Evolutionary conservation across 129 eudicot genomes (phyloP), one percentile per base, ranked within the genome.

Genomic region (Gnaphalium uliginosum): DNA sequence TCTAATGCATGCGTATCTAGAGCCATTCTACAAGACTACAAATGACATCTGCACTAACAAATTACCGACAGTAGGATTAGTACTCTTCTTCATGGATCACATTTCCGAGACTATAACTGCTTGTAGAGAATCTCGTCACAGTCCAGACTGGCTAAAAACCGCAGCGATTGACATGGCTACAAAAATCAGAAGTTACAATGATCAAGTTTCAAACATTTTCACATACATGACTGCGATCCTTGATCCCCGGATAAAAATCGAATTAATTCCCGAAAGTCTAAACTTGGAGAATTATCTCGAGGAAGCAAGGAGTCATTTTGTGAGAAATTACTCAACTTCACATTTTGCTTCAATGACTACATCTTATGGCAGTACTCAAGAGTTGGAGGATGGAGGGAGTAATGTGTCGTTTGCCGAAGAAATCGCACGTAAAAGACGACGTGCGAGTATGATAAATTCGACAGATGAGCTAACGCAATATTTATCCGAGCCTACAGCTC

Each of bases 81-180:
- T 90, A 56, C 88, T 93, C 60, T 93, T 93, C 86, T 93, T 93
- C 90, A 93, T 93, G 97, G 98, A 93, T 48, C 97, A 93, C 75
- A 90, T 93, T 51, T 86, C 89, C 2, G 98, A 93, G 69, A 90
- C 68, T 62, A 90, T 93, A 25, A 63, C 86, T n/a, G 76, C 88
- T 4, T 88, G 96, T 66, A 86, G 85, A 76, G 97, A 93, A 53
- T 86, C 96, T 46, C 86, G 88, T 51, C 93, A 90, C 85, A 82
- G 57, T 70, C 98, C 98, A 15, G 97, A 93, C 3, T 93, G 97
- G 98, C 90, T 93, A 9, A 93, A 90, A 80, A 84, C 59, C 37
- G 85, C 93, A 0, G 96, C 93, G 19, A 85, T 83, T 59, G 91
- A 90, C 21, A 93, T 93, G 98, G 78, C 89, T 7, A 32, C 74